Base-by-base conservation (phyloP, 768 basidiomycete genomes). In the Mycena epipterygia region DNA sequence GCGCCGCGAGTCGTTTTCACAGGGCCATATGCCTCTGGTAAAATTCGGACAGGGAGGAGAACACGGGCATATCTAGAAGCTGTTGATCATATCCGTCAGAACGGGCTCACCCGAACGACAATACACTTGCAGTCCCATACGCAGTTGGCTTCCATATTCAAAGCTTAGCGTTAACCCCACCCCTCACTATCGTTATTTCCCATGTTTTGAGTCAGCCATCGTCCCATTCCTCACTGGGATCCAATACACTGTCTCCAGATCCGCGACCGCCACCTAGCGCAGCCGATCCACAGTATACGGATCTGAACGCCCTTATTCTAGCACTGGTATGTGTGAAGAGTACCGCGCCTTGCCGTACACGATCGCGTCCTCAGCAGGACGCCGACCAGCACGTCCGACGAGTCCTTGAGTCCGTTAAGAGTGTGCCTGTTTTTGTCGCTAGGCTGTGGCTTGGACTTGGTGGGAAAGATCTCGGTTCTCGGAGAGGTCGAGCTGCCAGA, bases 291-390 rank as follows among this genome's bases (percentile, higher is more conserved):
- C 41, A 72, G 46, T 72, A 72, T 25, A 65, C 64, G 3, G 70
- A 65, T 29, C 61, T 44, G 41, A 49, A 67, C 49, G 60, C 3
- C 70, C 65, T 46, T 44, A 60, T 48, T 72, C 61, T 23, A 72
- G 46, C 46, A 72, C 8, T 21, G 65, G 59, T 46, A 67, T 62
- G 25, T 42, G 67, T 13, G 65, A 63, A 27, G 64, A 72, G 39
- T 72, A 72, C 11, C 70, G 30, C 57, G 39, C 27, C 14, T 42
- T 66, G 32, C 70, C 70, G 33, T 71, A 71, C 44, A 25, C 61
- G n/a, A 72, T 72, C 52, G 70, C 3, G 65, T 71, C 14, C 70
- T 61, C 6, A 71, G 61, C 30, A 67, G 64, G 1, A 61, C 49
- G 5, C 65, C 65, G 7, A 58, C 70, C 30, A 71, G 58, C 25